Evolutionary conservation across 108 stramenopile genomes (phyloP).

Genomic region (Mayamaea pseudoterrestris): DNA sequence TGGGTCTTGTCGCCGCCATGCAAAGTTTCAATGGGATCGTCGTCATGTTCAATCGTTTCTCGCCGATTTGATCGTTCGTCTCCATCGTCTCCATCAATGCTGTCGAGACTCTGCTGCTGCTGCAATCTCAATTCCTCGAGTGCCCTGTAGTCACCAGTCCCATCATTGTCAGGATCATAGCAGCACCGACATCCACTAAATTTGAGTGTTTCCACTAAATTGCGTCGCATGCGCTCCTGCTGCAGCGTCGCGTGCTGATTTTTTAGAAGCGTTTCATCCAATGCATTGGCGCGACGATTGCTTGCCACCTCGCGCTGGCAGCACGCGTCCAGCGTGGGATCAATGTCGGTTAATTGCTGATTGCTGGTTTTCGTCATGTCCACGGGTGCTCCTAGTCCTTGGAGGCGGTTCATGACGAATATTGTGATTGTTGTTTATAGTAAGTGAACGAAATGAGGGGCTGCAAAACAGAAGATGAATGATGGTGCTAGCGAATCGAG

Average conservation of each 20-base stretch:
- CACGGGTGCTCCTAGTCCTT: constrained; percentile 69
- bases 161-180: constrained; percentile 70
- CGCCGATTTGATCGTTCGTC: constrained; percentile 3
- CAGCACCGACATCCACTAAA: constrained; percentile 68
- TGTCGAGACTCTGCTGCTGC: neutral
- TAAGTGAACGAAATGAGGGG: too few relatives aligned
- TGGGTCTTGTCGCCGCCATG: constrained; percentile 1
- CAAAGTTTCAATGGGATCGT: neutral
- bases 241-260: constrained; percentile 61
- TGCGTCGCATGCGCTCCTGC: constrained; percentile 54
- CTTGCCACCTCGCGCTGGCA: constrained; percentile 68
- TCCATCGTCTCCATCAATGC: constrained; percentile 2
- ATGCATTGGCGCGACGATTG: constrained; percentile 43
- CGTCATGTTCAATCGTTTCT: neutral
- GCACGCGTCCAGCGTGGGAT: constrained; percentile 68
- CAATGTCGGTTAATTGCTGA: constrained; percentile 17
- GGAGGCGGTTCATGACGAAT: constrained; percentile 6
- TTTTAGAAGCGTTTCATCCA: constrained; percentile 38
- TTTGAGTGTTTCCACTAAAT: constrained; percentile 26
- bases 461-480: too few relatives aligned
- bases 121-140: constrained; percentile 28
- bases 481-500: too few relatives aligned
- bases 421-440: too few relatives aligned
- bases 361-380: constrained; percentile 14
- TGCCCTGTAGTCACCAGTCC: constrained; percentile 54